Evolutionary conservation across 257 asterid genomes (phyloP).

Genomic region (Fraxinus americana): DNA sequence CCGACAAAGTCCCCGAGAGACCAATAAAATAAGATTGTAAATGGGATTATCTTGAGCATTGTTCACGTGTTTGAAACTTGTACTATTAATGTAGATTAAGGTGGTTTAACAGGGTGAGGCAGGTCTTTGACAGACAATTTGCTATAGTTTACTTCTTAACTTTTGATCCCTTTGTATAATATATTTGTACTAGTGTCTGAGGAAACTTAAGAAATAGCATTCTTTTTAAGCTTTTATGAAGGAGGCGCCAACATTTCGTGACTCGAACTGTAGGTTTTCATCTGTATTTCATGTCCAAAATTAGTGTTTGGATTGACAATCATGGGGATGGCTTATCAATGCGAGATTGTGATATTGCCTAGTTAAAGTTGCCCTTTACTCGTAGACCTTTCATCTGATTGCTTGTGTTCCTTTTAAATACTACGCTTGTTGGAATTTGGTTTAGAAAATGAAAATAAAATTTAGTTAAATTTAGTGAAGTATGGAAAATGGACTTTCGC

Average conservation of each 20-base stretch:
- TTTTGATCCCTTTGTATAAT: neutral
- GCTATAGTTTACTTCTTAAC: neutral
- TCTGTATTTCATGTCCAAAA: no score
- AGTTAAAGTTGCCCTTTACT: no score
- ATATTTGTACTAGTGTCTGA: neutral
- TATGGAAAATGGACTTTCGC: no score
- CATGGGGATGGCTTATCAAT: no score
- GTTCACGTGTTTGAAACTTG: neutral
- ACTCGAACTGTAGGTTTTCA: neutral
- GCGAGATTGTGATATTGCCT: no score
- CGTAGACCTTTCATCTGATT: no score
- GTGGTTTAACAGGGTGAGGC: neutral
- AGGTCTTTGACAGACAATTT: neutral
- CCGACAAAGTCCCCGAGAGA: neutral
- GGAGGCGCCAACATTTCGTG: neutral
- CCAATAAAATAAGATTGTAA: neutral
- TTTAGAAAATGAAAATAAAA: no score
- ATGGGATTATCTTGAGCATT: neutral
- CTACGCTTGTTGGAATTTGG: no score
- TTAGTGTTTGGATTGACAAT: no score
- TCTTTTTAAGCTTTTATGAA: neutral
- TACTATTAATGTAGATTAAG: neutral
- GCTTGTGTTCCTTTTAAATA: no score
- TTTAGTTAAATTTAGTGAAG: no score
- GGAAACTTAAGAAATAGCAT: neutral